Conservation (phyloP, 495 filamentous ascomycete genomes). For the Stereocaulon alpinum region DNA sequence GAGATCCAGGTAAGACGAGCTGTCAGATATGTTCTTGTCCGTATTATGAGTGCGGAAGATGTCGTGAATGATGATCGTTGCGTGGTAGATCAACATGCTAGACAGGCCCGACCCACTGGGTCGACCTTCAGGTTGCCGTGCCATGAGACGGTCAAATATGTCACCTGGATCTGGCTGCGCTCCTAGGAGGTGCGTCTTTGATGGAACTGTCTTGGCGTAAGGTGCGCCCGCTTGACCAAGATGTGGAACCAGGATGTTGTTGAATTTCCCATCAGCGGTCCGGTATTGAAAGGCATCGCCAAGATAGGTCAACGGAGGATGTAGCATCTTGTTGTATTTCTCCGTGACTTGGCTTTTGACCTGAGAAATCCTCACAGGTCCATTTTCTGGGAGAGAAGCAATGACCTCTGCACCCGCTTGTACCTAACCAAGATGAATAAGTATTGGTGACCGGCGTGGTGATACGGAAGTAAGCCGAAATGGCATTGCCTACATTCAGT, state of each 20-base stretch:
- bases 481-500: background rate
- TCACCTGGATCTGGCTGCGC: slow-evolving; percentile 22
- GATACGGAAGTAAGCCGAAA: background rate
- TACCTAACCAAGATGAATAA: background rate
- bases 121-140: slow-evolving; percentile 13
- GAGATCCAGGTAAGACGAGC: slow-evolving; percentile 48
- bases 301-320: slow-evolving; percentile 16
- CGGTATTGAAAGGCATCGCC: slow-evolving; percentile 28
- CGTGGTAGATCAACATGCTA: slow-evolving; percentile 38
- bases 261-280: slow-evolving; percentile 30
- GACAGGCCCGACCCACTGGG: slow-evolving; percentile 26
- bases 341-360: slow-evolving; percentile 10
- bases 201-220: slow-evolving; percentile 27
- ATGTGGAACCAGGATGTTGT: slow-evolving; percentile 29
- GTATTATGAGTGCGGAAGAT: slow-evolving; percentile 39
- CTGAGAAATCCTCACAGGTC: background rate
- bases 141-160: slow-evolving; percentile 18
- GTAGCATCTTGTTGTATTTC: slow-evolving; percentile 12
- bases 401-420: slow-evolving; percentile 11
- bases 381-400: slow-evolving; percentile 11
- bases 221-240: slow-evolving; percentile 37
- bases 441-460: too few relatives aligned
- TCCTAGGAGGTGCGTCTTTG: slow-evolving; percentile 15
- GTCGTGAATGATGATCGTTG: slow-evolving; percentile 43
- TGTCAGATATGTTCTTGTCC: slow-evolving; percentile 36